Conservation (phyloP, 148 eudicot species). For the Rhododendron griersonianum region DNA sequence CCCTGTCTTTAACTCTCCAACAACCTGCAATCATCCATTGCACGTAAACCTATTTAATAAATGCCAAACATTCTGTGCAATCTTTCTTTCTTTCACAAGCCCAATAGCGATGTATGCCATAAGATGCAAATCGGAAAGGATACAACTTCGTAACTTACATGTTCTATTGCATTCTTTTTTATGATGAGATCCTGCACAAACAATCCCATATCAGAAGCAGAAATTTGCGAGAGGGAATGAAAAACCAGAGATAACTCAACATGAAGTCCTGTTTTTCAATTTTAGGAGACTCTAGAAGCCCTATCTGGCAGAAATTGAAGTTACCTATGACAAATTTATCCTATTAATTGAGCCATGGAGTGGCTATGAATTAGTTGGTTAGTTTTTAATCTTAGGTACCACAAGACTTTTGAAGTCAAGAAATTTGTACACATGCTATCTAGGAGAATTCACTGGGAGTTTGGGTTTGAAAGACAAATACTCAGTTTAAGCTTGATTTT, state of each 20-base stretch:
- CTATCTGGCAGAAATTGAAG: not conserved
- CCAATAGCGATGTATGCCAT: not conserved
- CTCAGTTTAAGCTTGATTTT: not conserved
- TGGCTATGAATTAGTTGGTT: not conserved
- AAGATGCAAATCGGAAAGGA: not conserved
- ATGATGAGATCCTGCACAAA: conserved; percentile 56
- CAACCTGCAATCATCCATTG: conserved; percentile 31
- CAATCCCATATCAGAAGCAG: conserved; percentile 19
- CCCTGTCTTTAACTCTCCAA: conserved; percentile 46
- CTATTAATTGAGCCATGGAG: not conserved
- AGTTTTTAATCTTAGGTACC: not conserved
- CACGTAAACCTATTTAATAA: not conserved
- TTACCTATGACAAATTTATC: not conserved
- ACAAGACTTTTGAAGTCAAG: not conserved
- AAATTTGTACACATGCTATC: not conserved
- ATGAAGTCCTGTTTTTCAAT: not conserved
- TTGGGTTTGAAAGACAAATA: not conserved
- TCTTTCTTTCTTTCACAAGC: not conserved
- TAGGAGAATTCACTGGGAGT: not conserved
- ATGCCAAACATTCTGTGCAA: not conserved
- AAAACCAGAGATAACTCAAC: not conserved
- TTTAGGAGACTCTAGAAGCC: not conserved
- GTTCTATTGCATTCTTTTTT: conserved; percentile 45
- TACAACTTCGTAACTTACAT: conserved; percentile 27
- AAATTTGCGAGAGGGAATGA: not conserved